Evolutionary conservation across 2,329 filamentous ascomycete species (phyloP).

Genomic region (Amesomyces nigricolor): DNA sequence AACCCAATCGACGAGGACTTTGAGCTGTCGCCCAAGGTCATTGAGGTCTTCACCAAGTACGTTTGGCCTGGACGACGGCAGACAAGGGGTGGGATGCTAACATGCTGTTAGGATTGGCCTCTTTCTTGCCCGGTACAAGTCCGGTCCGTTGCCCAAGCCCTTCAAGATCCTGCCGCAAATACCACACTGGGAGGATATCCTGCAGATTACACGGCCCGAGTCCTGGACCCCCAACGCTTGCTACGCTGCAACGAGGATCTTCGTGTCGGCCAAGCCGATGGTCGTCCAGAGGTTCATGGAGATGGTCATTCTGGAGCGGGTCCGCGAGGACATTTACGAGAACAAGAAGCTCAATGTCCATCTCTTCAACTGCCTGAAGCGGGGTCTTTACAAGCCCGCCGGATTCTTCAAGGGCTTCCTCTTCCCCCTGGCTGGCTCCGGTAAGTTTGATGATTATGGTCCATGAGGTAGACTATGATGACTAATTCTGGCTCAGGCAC

Average conservation of each 20-base stretch:
- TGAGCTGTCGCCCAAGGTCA: constrained; percentile 82
- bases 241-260: constrained; percentile 87
- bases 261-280: constrained; percentile 75
- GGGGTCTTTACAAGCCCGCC: constrained; percentile 59
- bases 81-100: constrained; percentile 18
- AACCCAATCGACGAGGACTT: constrained; percentile 66
- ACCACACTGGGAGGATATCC: constrained; percentile 73
- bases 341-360: constrained; percentile 94
- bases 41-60: constrained; percentile 89
- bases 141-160: constrained; percentile 91
- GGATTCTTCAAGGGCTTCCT: constrained; percentile 94
- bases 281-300: constrained; percentile 82
- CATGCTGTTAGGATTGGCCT: constrained; percentile 61
- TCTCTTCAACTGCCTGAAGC: constrained; percentile 89
- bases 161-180: constrained; percentile 95
- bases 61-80: constrained; percentile 25
- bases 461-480: no score
- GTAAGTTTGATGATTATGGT: no score
- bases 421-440: constrained; percentile 79
- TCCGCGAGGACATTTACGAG: constrained; percentile 91
- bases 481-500: constrained; percentile 42
- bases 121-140: constrained; percentile 88
- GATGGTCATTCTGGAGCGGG: constrained; percentile 78
- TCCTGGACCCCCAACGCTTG: constrained; percentile 58
- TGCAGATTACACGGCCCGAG: constrained; percentile 25